These are phyloP conservation scores for Fusarium begoniae DNA, from an alignment of 2,329 filamentous ascomycete genomes.

Conservation along the genomic window DNA sequence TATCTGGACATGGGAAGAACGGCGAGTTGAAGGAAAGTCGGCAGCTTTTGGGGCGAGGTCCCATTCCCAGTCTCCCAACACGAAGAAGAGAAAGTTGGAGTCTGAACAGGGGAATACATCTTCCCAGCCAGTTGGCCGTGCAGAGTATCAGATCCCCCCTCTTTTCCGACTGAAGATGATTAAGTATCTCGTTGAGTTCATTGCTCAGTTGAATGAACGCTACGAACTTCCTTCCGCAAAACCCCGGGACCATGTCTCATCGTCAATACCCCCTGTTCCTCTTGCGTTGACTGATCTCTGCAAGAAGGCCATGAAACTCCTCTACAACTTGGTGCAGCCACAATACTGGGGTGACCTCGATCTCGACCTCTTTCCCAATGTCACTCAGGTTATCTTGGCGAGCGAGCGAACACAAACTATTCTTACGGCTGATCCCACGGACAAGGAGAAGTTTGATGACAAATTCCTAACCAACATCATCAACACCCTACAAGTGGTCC, in stretches of 20 bases:
- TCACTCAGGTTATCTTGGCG: conserved; percentile 85
- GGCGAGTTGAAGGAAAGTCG: conserved; percentile 70
- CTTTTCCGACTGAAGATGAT: conserved; percentile 81
- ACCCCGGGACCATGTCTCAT: conserved; percentile 61
- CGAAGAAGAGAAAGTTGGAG: conserved; percentile 80
- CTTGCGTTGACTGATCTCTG: conserved; percentile 78
- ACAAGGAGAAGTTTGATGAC: conserved; percentile 80
- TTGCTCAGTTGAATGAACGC: conserved; percentile 86
- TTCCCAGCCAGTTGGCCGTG: conserved; percentile 62
- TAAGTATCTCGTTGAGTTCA: conserved; percentile 96
- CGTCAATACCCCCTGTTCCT: conserved; percentile 56
- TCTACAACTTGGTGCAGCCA: conserved; percentile 85
- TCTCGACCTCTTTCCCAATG: conserved; percentile 88
- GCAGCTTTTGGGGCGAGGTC: conserved; percentile 44
- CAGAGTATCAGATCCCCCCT: conserved; percentile 74
- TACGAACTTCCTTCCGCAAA: conserved; percentile 80
- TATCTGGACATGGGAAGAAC: conserved; percentile 93
- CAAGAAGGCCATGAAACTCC: conserved; percentile 82
- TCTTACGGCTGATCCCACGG: conserved; percentile 66
- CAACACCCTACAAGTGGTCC: conserved; percentile 92
- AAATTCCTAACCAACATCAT: conserved; percentile 88
- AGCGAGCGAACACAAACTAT: conserved; percentile 77
- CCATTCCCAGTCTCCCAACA: conserved; percentile 74
- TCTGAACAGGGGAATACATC: conserved; percentile 64
- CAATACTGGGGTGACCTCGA: conserved; percentile 93